Evolutionary conservation across 2,329 filamentous ascomycete species (phyloP).

Genomic region (Fusarium heterosporum): DNA sequence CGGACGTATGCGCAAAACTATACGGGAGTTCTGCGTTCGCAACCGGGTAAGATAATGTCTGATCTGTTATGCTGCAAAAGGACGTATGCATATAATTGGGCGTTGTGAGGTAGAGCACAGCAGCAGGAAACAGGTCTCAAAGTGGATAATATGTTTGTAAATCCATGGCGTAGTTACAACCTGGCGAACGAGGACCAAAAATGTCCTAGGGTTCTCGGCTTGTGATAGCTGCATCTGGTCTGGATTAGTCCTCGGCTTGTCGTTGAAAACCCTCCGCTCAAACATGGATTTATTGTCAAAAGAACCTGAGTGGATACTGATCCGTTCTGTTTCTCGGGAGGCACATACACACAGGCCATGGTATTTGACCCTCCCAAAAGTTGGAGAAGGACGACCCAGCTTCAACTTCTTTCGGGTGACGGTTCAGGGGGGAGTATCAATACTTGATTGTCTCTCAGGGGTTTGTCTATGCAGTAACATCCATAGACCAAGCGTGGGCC

Average conservation of each 20-base stretch:
- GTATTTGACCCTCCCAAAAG: conserved; percentile 22
- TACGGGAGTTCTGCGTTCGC: too few relatives aligned
- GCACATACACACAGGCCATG: conserved; percentile 22
- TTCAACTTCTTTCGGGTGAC: conserved; percentile 27
- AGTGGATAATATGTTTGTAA: conserved; percentile 6
- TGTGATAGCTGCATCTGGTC: conserved; percentile 7
- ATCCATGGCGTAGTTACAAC: conserved; percentile 3
- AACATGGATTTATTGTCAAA: conserved; percentile 18
- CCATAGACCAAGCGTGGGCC: background rate
- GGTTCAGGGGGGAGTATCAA: conserved; percentile 6
- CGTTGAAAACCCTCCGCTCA: conserved; percentile 5
- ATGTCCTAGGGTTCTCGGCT: conserved; percentile 2
- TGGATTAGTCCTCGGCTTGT: conserved; percentile 17
- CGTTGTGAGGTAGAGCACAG: background rate
- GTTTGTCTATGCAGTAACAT: background rate
- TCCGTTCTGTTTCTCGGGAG: conserved; percentile 24
- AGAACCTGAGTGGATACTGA: conserved; percentile 35
- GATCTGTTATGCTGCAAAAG: background rate
- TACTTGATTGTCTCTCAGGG: conserved; percentile 5
- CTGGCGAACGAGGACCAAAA: background rate
- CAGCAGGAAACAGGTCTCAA: background rate
- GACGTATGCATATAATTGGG: background rate
- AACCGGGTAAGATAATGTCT: too few relatives aligned
- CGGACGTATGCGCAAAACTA: too few relatives aligned
- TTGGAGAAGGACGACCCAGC: conserved; percentile 25